phyloP scores from a whole-genome alignment of 495 filamentous ascomycete genomes.

The Poronia punctata region DNA sequence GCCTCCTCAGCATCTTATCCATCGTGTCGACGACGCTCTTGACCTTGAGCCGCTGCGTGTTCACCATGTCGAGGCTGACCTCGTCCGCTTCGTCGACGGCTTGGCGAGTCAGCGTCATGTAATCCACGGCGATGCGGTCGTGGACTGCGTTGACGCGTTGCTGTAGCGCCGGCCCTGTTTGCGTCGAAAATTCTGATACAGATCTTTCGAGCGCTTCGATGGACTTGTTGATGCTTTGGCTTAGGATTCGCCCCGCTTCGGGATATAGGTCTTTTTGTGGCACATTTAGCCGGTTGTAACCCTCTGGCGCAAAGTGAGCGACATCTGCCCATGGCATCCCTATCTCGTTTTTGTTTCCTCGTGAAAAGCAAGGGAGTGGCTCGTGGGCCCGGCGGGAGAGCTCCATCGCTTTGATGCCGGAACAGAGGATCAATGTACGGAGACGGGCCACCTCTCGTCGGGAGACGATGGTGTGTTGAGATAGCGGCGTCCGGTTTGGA shows the following conservation, averaged over 20 bases:
- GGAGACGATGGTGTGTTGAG: slow-evolving; percentile 34
- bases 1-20: slow-evolving; percentile 59
- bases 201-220: slow-evolving; percentile 48
- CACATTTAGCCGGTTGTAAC: slow-evolving; percentile 39
- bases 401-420: slow-evolving; percentile 78
- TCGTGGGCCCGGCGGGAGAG: slow-evolving; percentile 59
- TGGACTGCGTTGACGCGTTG: slow-evolving; percentile 31
- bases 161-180: slow-evolving; percentile 28
- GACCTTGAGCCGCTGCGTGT: slow-evolving; percentile 63
- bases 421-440: slow-evolving; percentile 65
- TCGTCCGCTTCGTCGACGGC: slow-evolving; percentile 72
- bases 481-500: slow-evolving; percentile 48
- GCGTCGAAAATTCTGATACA: slow-evolving; percentile 33
- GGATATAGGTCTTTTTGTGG: slow-evolving; percentile 58
- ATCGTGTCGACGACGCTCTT: slow-evolving; percentile 74
- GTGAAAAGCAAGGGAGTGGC: slow-evolving; percentile 17
- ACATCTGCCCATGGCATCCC: slow-evolving; percentile 30
- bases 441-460: slow-evolving; percentile 69
- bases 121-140: slow-evolving; percentile 27
- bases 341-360: slow-evolving; percentile 3
- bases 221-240: slow-evolving; percentile 47
- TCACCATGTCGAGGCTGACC: slow-evolving; percentile 64
- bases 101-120: slow-evolving; percentile 51
- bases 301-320: slow-evolving; percentile 23
- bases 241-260: slow-evolving; percentile 58